phyloP scores from a whole-genome alignment of 2,329 filamentous ascomycete species.

The Ophiostoma novo-ulmi region DNA sequence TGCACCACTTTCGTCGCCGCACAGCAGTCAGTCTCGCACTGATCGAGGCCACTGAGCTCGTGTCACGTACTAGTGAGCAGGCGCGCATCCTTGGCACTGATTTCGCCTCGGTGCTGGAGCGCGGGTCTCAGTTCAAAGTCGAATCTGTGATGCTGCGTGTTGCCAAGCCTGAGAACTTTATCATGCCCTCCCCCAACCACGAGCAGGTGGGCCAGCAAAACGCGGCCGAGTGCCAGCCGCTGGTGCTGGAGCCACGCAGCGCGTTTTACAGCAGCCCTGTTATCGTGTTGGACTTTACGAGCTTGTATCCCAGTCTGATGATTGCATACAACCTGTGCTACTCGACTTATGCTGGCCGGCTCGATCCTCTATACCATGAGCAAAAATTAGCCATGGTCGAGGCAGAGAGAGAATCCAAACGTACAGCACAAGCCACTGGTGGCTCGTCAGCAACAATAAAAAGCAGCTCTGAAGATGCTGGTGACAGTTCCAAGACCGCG shows the following conservation, averaged over 20 bases:
- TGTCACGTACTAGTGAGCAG: constrained; percentile 87
- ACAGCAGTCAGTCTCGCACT: constrained; percentile 85
- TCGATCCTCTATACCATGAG: constrained; percentile 37
- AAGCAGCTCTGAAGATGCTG: neutral
- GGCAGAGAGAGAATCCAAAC: neutral
- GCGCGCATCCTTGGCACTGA: constrained; percentile 88
- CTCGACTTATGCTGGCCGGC: constrained; percentile 86
- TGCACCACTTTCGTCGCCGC: constrained; percentile 72
- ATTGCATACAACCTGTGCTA: constrained; percentile 99
- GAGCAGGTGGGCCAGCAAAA: constrained; percentile 94
- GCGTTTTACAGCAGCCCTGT: constrained; percentile 88
- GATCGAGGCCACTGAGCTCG: constrained; percentile 80
- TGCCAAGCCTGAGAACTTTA: constrained; percentile 91
- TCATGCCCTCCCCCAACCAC: constrained; percentile 81
- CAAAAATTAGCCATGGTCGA: neutral
- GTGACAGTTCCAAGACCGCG: too few relatives aligned
- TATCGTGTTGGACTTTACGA: constrained; percentile 91
- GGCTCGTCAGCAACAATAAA: neutral
- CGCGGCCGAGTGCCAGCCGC: constrained; percentile 83
- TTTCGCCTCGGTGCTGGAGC: constrained; percentile 92
- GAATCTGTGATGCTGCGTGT: constrained; percentile 99
- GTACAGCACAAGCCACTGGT: neutral
- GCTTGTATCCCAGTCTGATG: constrained; percentile 94
- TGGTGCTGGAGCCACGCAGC: constrained; percentile 97
- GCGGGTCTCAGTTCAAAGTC: constrained; percentile 96